Percentiles rank a stretch among this genome's conserved stretches.
phyloP scores from a whole-genome alignment of 1,139 yeast species.

The Kodamaea suecica region DNA sequence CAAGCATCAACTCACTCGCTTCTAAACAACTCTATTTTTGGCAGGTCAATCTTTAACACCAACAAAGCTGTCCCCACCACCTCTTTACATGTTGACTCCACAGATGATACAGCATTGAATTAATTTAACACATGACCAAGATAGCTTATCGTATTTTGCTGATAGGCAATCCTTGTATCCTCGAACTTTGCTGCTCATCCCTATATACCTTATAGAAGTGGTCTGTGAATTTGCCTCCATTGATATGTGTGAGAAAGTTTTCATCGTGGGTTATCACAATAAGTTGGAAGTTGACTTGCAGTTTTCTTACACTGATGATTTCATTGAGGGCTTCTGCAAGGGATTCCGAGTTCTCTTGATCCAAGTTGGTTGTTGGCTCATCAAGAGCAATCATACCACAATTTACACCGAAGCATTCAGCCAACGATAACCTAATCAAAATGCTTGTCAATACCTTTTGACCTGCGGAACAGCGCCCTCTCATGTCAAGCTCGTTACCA shows the following conservation, averaged over 20 bases:
- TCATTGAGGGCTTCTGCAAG: conserved; percentile 76
- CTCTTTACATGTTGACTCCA: not conserved
- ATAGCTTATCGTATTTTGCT: conserved; percentile 28
- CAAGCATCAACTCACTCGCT: not conserved
- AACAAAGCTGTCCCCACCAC: too few species aligned
- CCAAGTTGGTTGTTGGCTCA: conserved; percentile 97
- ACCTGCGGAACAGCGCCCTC: conserved; percentile 98
- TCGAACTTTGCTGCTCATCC: conserved; percentile 76
- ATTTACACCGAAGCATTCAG: conserved; percentile 92
- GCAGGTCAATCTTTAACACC: not conserved
- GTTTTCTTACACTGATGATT: conserved; percentile 70
- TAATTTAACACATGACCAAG: not conserved
- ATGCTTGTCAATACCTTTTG: conserved; percentile 94
- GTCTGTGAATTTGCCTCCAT: conserved; percentile 84
- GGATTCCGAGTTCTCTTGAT: conserved; percentile 83
- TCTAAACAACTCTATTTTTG: not conserved
- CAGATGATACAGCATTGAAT: not conserved
- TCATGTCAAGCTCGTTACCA: conserved; percentile 91
- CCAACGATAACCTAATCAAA: conserved; percentile 83
- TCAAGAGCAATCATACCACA: conserved; percentile 96
- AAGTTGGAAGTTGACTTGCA: conserved; percentile 86
- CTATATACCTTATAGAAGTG: conserved; percentile 80
- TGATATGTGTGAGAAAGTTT: conserved; percentile 78
- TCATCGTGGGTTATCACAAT: conserved; percentile 97
- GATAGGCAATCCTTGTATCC: conserved; percentile 52